phyloP scores from a whole-genome alignment of 2,329 filamentous ascomycete genomes.

The Clonostachys sp. region DNA sequence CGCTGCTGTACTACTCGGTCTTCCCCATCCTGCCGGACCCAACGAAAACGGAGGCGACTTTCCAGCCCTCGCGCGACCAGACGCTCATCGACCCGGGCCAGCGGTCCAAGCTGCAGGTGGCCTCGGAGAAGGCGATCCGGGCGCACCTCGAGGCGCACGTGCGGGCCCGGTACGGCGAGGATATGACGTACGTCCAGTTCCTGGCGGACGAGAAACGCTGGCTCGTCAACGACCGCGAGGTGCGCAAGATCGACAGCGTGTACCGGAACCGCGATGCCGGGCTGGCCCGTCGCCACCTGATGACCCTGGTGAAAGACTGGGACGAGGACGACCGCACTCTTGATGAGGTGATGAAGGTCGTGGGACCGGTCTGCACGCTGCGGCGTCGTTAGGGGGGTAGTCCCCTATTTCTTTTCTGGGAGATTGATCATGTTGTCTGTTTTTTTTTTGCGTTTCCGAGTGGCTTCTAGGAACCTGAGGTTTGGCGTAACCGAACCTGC shows the following conservation, averaged over 20 bases:
- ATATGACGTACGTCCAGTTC: conserved; percentile 21
- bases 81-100: conserved; percentile 9
- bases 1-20: conserved; percentile 29
- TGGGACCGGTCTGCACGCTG: conserved; percentile 17
- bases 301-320: conserved; percentile 31
- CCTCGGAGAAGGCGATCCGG: conserved; percentile 18
- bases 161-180: conserved; percentile 18
- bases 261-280: conserved; percentile 35
- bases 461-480: no score
- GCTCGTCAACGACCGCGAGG: conserved; percentile 31
- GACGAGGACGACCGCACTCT: conserved; percentile 31
- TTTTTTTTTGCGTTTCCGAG: no score
- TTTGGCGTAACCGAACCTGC: no score
- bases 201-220: conserved; percentile 29
- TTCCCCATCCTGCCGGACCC: conserved; percentile 26
- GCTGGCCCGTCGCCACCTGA: conserved; percentile 22
- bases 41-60: conserved; percentile 10
- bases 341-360: conserved; percentile 24
- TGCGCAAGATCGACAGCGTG: conserved; percentile 36
- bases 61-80: conserved; percentile 19
- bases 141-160: conserved; percentile 23
- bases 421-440: no score
- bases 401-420: no score
- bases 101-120: conserved; percentile 14
- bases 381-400: conserved; percentile 2